Evolutionary conservation across 2,329 filamentous ascomycete genomes (phyloP).

Genomic region (Aspergillus phoenicis): DNA sequence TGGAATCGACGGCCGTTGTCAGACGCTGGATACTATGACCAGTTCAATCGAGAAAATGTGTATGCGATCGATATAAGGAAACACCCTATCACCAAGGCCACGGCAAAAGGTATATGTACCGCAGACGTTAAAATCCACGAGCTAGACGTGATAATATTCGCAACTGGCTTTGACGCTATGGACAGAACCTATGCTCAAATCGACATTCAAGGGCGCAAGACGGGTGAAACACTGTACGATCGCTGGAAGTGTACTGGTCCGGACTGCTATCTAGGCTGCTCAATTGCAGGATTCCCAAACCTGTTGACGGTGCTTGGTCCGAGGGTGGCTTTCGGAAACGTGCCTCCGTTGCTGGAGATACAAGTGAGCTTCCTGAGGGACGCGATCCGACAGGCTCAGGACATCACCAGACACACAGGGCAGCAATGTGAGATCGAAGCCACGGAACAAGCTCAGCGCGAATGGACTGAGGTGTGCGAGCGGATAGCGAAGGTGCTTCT

Average conservation of each 20-base stretch:
- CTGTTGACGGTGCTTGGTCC: constrained; percentile 48
- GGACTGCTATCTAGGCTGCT: constrained; percentile 20
- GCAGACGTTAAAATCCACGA: constrained; percentile 36
- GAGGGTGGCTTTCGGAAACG: constrained; percentile 38
- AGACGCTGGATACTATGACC: constrained; percentile 27
- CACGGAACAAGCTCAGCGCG: constrained; percentile 1
- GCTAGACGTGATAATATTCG: constrained; percentile 30
- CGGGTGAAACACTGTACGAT: neutral
- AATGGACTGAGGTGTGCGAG: constrained; percentile 7
- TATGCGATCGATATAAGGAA: constrained; percentile 44
- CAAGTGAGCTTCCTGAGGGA: neutral
- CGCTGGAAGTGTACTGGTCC: constrained; percentile 26
- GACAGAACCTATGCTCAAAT: constrained; percentile 41
- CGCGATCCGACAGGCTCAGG: neutral
- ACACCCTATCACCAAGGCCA: constrained; percentile 33
- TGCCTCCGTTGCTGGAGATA: constrained; percentile 34
- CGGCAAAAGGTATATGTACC: constrained; percentile 39
- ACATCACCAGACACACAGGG: neutral
- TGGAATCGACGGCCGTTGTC: constrained; percentile 24
- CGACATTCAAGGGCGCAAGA: constrained; percentile 33
- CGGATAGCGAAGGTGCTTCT: neutral
- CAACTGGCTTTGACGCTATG: constrained; percentile 37
- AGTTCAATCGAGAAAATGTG: constrained; percentile 47
- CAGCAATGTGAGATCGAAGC: constrained; percentile 14
- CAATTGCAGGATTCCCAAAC: constrained; percentile 47